Base-by-base conservation (phyloP, 176 grass and related monocot species). In the Lolium multiflorum region DNA sequence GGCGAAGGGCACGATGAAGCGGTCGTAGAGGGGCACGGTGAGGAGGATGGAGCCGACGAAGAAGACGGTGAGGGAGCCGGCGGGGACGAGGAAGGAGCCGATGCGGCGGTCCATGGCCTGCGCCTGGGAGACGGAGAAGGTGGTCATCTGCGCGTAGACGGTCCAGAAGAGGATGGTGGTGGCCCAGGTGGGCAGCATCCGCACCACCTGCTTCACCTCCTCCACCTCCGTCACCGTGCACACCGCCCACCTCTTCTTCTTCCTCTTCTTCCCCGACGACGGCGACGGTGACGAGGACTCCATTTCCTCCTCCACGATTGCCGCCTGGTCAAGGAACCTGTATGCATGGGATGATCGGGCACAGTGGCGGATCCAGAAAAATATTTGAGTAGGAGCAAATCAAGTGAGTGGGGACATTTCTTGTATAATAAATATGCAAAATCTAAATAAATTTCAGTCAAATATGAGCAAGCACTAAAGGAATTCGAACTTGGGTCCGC, bases 111-210 rank as follows among this genome's bases (percentile, higher is more conserved):
- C 92, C 95, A 97, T 85, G 63, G 71, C 83, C 24, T 44, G 63
- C 20, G 95, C 95, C 49, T 97, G 95, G 2, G 95, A 90, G 16
- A 97, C 95, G 17, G 95, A 97, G 87, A 97, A 97, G 43, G 95
- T 97, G 22, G 91, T 94, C 92, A 97, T 94, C 85, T 97, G 95
- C 12, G 95, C 95, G 59, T 97, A 95, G 7, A 95, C 84, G 1
- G 91, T 97, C 92, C 95, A 97, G 92, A 97, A 97, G 28, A 93
- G 16, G 50, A 97, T 94, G 28, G 94, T 94, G 26, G 94, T 94
- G 13, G 94, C 94, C 94, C 94, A 97, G 0, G 80, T 92, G 6
- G 94, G 94, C 8, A 97, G 85, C 94, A 97, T 94, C 1, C 92
- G 92, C 49, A 94, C 24, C 16, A 97, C 90, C 49, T 92, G 89